Evolutionary conservation across 169 alveolate genomes (phyloP).

Genomic region (Perkinsus olseni): DNA sequence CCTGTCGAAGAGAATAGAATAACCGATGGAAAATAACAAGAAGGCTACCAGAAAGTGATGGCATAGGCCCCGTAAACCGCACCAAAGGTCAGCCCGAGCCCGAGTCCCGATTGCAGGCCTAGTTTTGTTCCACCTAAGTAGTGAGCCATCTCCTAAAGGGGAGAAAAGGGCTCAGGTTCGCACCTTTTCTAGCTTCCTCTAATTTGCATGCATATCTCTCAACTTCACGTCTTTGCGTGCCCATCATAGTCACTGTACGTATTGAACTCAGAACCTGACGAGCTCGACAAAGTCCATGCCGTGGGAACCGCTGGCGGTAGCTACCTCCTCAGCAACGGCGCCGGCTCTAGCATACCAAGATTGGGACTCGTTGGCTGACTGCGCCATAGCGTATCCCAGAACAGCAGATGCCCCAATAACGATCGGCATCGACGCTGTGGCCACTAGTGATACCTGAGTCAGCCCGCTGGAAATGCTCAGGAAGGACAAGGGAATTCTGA

Average conservation of each 20-base stretch:
- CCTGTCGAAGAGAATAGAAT: neutral
- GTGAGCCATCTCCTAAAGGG: neutral
- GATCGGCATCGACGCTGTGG: neutral
- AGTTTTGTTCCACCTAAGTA: neutral
- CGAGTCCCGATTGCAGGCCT: neutral
- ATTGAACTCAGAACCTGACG: neutral
- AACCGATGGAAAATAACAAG: neutral
- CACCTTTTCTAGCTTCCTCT: neutral
- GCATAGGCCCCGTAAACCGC: neutral
- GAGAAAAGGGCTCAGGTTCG: neutral
- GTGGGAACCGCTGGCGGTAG: neutral
- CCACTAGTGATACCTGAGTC: neutral
- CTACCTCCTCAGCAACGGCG: neutral
- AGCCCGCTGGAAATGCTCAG: neutral
- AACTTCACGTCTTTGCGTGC: neutral
- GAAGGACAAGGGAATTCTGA: too few relatives aligned
- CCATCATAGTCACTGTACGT: neutral
- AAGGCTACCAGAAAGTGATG: neutral
- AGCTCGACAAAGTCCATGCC: neutral
- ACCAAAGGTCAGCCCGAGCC: neutral
- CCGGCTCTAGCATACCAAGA: neutral
- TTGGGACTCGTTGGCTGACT: neutral
- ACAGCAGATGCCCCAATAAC: neutral
- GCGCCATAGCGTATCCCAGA: neutral
- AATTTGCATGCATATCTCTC: neutral